Base-by-base conservation (phyloP, 1,284 basidiomycete species). In the Ceratobasidium sp. region DNA sequence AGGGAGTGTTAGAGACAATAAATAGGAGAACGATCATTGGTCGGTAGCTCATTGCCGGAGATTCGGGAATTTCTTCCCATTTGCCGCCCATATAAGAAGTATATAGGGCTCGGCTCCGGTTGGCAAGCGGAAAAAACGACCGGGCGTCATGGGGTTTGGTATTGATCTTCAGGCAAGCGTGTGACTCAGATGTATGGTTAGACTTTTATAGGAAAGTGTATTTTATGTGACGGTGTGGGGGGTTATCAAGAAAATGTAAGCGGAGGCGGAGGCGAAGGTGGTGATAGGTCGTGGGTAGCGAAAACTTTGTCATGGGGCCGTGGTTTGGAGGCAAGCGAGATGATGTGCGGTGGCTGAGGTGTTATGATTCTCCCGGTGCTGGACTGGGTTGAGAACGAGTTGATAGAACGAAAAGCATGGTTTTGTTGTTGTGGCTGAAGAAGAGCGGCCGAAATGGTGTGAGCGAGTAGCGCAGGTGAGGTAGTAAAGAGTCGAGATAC, bases 21-120 rank as follows among this genome's bases (percentile, higher is more conserved):
- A 13, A 6, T 33, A 28, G 60, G 33, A 39, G 39, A 20, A 40
- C 61, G 61, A 33, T 33, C 23, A 42, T 20, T 9, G 18, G 20
- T 18, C 49, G 7, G 20, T 15, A 64, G 5, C 20, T 0, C 6
- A n/a, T 64, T 44, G 61, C 61, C 61, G 61, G 28, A 39, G 33
- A 1, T 23, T 64, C 42, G 42, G 61, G 3, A 9, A 6, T 39
- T 12, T 44, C 20, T 10, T 33, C 61, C 61, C 49, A 51, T 40
- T 64, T 64, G 42, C 61, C 61, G 61, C 61, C 61, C 61, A 64
- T 44, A 33, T 5, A 28, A 51, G 49, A 15, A 51, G 49, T 20
- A 51, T 51, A 20, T 20, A 33, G 33, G n/a, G n/a, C 40, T 64
- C 61, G 61, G 61, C 23, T 44, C 61, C 61, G 60, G 12, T 58